Percentiles rank a stretch among this genome's conserved stretches.
Conservation (phyloP, 768 basidiomycete species). For the Candolleomyces aberdarensis region DNA sequence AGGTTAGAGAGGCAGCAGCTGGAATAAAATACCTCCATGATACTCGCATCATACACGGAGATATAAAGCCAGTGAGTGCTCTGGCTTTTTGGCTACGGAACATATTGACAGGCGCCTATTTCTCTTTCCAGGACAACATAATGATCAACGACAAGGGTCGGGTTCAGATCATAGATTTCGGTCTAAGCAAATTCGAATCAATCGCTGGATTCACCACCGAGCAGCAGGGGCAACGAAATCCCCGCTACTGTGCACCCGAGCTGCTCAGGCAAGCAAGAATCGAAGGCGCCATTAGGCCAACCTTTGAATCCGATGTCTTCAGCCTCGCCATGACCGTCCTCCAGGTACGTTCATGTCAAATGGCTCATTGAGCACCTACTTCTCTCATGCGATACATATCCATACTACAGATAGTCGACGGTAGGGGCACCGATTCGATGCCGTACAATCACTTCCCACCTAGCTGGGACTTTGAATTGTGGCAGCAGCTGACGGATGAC, state of each 20-base stretch:
- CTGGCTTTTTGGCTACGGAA: background rate
- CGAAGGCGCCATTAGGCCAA: background rate
- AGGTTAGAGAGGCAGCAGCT: background rate
- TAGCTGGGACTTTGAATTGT: too few species aligned
- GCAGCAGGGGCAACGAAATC: background rate
- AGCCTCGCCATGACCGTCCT: background rate
- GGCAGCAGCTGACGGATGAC: too few species aligned
- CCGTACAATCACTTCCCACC: too few species aligned
- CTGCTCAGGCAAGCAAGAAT: background rate
- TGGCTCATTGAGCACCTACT: too few species aligned
- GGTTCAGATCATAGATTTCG: background rate
- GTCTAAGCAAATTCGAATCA: background rate
- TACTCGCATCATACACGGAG: background rate
- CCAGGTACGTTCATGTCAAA: background rate
- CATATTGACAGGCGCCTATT: background rate
- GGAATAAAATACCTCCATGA: background rate
- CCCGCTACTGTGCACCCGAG: background rate
- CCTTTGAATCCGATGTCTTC: background rate
- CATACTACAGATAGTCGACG: too few species aligned
- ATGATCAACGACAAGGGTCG: background rate
- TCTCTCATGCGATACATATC: too few species aligned
- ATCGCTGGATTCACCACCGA: background rate
- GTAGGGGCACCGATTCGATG: too few species aligned
- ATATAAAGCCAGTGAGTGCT: background rate
- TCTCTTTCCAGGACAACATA: background rate